Percentiles rank a stretch among this genome's conserved stretches.
phyloP scores from a whole-genome alignment of 129 eudicot genomes.

The Saposhnikovia divaricata region DNA sequence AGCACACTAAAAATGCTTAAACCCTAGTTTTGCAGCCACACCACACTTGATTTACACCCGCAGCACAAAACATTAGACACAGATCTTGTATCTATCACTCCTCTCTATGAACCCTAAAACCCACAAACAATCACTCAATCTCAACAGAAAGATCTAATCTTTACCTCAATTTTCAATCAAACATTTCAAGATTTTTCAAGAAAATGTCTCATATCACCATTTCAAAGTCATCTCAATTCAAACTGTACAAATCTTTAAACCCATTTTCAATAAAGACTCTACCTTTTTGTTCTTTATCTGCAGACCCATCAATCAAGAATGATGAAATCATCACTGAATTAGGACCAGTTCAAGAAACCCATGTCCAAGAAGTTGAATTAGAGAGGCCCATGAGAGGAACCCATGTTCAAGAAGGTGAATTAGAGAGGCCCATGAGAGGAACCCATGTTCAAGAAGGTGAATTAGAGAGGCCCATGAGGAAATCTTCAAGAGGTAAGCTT shows the following conservation, averaged over 20 bases:
- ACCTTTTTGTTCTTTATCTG: conserved; percentile 32
- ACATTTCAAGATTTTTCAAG: conserved; percentile 2
- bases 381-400: conserved; percentile 20
- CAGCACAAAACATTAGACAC: background rate
- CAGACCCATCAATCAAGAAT: conserved; percentile 26
- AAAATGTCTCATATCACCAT: conserved; percentile 39
- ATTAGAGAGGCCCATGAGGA: conserved; percentile 25
- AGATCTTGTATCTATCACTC: background rate
- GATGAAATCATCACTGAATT: conserved; percentile 15
- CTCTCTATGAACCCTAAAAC: background rate
- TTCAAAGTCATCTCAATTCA: conserved; percentile 30
- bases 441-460: conserved; percentile 14
- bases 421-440: conserved; percentile 22
- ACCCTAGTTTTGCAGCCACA: background rate
- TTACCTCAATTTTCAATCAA: background rate
- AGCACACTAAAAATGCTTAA: background rate
- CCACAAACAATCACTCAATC: too few species aligned
- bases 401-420: conserved; percentile 15
- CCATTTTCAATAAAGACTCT: conserved; percentile 35
- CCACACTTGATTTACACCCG: background rate
- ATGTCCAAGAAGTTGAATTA: conserved; percentile 18
- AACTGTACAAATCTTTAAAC: conserved; percentile 27
- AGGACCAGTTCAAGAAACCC: conserved; percentile 13
- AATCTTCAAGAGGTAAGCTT: conserved; percentile 41
- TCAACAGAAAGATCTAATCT: background rate